Evolutionary conservation across 495 filamentous ascomycete species (phyloP).

Genomic region (Penicillium herquei): DNA sequence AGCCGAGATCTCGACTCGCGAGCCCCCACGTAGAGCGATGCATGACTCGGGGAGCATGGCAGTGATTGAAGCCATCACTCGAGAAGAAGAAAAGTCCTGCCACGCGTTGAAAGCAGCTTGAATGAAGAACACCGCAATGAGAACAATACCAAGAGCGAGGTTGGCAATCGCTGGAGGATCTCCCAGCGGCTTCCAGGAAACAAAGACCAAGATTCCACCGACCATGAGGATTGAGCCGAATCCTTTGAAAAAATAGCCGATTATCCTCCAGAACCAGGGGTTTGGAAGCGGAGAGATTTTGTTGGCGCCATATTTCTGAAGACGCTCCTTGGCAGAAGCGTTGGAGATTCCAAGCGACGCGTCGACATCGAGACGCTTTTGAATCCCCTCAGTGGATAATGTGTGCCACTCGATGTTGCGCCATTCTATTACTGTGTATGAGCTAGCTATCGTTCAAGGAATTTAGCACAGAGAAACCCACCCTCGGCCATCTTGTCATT

Average conservation of each 20-base stretch:
- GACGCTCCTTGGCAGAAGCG: constrained; percentile 41
- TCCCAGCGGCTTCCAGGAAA: constrained; percentile 69
- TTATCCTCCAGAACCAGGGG: constrained; percentile 46
- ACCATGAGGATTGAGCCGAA: constrained; percentile 65
- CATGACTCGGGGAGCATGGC: constrained; percentile 67
- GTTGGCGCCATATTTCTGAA: constrained; percentile 55
- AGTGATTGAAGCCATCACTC: constrained; percentile 63
- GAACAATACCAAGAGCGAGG: constrained; percentile 63
- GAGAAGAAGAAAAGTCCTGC: constrained; percentile 60
- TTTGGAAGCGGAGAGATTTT: constrained; percentile 55
- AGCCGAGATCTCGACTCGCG: constrained; percentile 39
- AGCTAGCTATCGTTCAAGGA: background rate
- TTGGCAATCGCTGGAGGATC: constrained; percentile 63
- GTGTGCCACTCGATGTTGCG: constrained; percentile 54
- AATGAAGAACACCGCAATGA: constrained; percentile 62
- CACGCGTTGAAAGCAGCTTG: constrained; percentile 69
- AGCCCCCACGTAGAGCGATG: constrained; percentile 54
- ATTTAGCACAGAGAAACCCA: background rate
- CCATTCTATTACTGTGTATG: constrained; percentile 19
- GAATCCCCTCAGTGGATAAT: constrained; percentile 51
- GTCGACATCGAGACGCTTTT: constrained; percentile 52
- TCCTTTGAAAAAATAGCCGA: constrained; percentile 67
- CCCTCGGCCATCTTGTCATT: constrained; percentile 11
- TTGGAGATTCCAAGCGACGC: constrained; percentile 47
- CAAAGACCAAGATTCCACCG: constrained; percentile 62